A percentile compares a stretch with the other conserved stretches of the same genome.
Evolutionary conservation across 768 basidiomycete genomes (phyloP).

Genomic region (Punctularia strigosozonata): DNA sequence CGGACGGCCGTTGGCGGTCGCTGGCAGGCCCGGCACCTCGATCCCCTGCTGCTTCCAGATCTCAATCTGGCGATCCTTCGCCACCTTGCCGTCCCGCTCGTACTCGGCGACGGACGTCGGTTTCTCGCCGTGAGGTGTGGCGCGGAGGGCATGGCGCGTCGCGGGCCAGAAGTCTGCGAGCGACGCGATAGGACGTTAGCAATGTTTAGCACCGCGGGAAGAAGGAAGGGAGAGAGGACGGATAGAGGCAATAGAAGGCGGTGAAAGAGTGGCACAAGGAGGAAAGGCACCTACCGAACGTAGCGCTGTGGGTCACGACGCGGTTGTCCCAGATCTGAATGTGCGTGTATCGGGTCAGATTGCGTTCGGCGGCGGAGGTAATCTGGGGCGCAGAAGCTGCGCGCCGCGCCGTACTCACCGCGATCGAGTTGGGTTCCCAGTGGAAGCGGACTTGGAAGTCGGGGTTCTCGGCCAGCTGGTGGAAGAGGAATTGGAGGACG

Average conservation of each 20-base stretch:
- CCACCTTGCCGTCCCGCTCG: slow-evolving; percentile 48
- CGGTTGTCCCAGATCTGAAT: slow-evolving; percentile 88
- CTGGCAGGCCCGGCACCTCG: slow-evolving; percentile 18
- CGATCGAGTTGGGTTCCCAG: slow-evolving; percentile 68
- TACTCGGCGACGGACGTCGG: slow-evolving; percentile 70
- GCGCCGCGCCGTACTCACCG: no score
- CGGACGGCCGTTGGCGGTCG: slow-evolving; percentile 22
- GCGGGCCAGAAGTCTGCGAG: slow-evolving; percentile 79
- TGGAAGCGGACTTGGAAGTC: slow-evolving; percentile 70
- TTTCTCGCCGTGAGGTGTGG: slow-evolving; percentile 71
- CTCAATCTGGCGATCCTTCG: slow-evolving; percentile 64
- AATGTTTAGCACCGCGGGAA: no score
- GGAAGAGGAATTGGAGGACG: slow-evolving; percentile 59
- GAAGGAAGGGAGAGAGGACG: no score
- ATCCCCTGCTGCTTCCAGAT: slow-evolving; percentile 61
- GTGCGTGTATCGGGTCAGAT: no score
- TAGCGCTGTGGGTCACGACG: slow-evolving; percentile 66
- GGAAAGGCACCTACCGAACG: no score
- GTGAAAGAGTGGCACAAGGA: no score
- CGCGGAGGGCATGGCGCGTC: slow-evolving; percentile 66
- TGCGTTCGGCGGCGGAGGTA: no score
- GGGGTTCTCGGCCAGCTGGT: slow-evolving; percentile 54
- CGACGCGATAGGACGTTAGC: no score
- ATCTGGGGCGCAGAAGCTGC: no score
- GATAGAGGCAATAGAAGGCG: no score